Percentiles rank a stretch among this genome's conserved stretches.
Evolutionary conservation across 2,329 filamentous ascomycete species (phyloP).

Genomic region (Trichoderma oligosporum): DNA sequence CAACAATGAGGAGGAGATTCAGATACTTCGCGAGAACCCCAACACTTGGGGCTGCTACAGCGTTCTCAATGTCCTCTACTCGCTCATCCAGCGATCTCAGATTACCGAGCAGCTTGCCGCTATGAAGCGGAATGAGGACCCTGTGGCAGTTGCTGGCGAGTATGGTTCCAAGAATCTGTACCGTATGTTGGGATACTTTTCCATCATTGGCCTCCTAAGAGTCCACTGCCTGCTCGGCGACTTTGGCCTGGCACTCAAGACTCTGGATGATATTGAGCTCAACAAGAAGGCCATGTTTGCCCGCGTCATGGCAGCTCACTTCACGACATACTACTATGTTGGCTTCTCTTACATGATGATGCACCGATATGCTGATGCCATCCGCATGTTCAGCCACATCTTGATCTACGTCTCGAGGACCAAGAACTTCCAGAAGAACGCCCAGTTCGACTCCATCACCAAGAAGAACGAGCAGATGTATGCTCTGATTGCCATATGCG

Average conservation of each 20-base stretch:
- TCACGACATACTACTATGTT: conserved; percentile 99
- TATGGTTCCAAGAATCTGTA: conserved; percentile 94
- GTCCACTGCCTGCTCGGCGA: conserved; percentile 96
- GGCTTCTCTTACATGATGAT: conserved; percentile 99
- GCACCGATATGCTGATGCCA: conserved; percentile 97
- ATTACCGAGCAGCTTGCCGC: conserved; percentile 96
- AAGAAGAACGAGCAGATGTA: conserved; percentile 99
- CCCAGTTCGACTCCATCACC: conserved; percentile 95
- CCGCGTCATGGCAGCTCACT: conserved; percentile 98
- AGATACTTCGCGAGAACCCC: conserved; percentile 89
- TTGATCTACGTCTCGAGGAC: conserved; percentile 97
- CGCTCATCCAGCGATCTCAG: conserved; percentile 94
- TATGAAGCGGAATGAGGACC: conserved; percentile 91
- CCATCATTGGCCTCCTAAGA: conserved; percentile 92
- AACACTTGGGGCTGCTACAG: conserved; percentile 99
- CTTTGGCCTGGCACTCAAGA: conserved; percentile 97
- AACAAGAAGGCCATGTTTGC: conserved; percentile 99
- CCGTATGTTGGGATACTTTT: conserved; percentile 98
- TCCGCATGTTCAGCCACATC: conserved; percentile 99
- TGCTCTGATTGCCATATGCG: conserved; percentile 96
- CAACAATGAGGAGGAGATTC: conserved; percentile 87
- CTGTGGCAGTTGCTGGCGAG: conserved; percentile 81
- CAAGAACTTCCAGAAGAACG: conserved; percentile 99
- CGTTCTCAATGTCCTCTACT: conserved; percentile 98
- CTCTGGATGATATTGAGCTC: conserved; percentile 97